Evolutionary conservation across 345 rosid genomes (phyloP), one percentile per base, ranked within the genome.

Genomic region (Rhodomyrtus tomentosa): DNA sequence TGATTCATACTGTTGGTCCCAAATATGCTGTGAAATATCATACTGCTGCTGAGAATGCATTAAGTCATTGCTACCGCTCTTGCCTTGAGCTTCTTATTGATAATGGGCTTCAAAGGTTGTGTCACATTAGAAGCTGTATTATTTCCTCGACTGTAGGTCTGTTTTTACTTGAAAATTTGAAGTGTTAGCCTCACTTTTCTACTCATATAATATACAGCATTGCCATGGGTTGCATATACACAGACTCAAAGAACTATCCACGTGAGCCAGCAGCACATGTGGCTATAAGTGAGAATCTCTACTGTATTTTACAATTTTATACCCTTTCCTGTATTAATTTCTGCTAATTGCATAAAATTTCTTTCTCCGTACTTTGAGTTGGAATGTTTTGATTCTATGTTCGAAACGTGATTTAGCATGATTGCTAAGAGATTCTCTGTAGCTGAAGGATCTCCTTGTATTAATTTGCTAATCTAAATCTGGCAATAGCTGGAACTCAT

Each of bases 261-360:
- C 95, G 99, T 52, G 99, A 97, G 91, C 99, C 99, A 84, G 99
- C 99, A 88, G 99, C 99, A 40, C 99, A 97, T 89, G 98, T 97
- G 82, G 98, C 99, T 87, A 97, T 97, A 90, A 95, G 99, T 97
- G 90, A 94, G 96, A 85, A 81, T 81, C 82, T 49, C 54, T 76
- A 84, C 84, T n/a, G 50, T 72, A 29, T 48, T 36, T 49, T 18
- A 16, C 42, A 40, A 53, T 56, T 55, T 55, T 81, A 55, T 16
- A 24, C 3, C 76, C 12, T 68, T 21, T 81, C 82, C 20, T 81
- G 25, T 50, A 25, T 81, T 49, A 38, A 5, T 48, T 59, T 49
- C 53, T 45, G 15, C 13, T 36, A 49, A 27, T 27, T 54, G 86
- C 36, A 36, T 18, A 1, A 1, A 62, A 62, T 62, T 59, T 29